These are phyloP conservation scores for Pythium dissotocum DNA, from an alignment of 352 stramenopile genomes.

Conservation along the genomic window DNA sequence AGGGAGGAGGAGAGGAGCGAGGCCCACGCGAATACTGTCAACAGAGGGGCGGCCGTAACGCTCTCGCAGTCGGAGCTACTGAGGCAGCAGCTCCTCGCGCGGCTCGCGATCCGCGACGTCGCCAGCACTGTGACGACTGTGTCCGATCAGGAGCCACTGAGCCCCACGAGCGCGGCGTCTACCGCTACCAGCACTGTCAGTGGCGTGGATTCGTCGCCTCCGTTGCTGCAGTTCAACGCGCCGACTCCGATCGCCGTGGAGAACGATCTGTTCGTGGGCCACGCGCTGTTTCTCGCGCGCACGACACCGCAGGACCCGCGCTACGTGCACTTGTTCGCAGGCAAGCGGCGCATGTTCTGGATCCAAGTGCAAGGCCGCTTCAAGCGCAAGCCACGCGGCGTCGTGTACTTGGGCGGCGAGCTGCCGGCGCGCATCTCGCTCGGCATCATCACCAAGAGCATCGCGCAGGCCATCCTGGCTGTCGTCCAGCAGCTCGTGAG, in stretches of 20 bases:
- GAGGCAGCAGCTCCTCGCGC: slow-evolving; percentile 15
- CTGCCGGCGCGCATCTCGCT: slow-evolving; percentile 60
- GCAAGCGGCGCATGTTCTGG: slow-evolving; percentile 81
- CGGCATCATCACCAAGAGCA: slow-evolving; percentile 74
- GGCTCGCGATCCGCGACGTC: slow-evolving; percentile 24
- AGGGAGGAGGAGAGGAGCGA: background rate
- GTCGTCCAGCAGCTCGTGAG: slow-evolving; percentile 72
- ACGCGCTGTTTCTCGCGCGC: slow-evolving; percentile 81
- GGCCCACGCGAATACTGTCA: background rate
- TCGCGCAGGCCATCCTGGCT: slow-evolving; percentile 76
- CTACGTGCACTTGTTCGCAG: slow-evolving; percentile 58
- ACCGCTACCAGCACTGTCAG: slow-evolving; percentile 5
- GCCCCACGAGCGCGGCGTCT: slow-evolving; percentile 4
- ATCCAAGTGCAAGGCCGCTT: slow-evolving; percentile 88
- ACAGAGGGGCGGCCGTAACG: background rate
- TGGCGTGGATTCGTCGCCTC: background rate
- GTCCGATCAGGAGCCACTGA: background rate
- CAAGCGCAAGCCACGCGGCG: slow-evolving; percentile 53
- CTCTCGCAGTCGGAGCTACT: background rate
- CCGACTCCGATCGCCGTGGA: slow-evolving; percentile 70
- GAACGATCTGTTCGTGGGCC: slow-evolving; percentile 84
- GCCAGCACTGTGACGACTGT: background rate
- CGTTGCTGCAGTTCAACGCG: slow-evolving; percentile 57
- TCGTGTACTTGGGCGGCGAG: slow-evolving; percentile 76
- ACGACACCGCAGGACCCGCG: slow-evolving; percentile 56